phyloP scores from a whole-genome alignment of 495 filamentous ascomycete genomes.

The Hypoxylon rickii region DNA sequence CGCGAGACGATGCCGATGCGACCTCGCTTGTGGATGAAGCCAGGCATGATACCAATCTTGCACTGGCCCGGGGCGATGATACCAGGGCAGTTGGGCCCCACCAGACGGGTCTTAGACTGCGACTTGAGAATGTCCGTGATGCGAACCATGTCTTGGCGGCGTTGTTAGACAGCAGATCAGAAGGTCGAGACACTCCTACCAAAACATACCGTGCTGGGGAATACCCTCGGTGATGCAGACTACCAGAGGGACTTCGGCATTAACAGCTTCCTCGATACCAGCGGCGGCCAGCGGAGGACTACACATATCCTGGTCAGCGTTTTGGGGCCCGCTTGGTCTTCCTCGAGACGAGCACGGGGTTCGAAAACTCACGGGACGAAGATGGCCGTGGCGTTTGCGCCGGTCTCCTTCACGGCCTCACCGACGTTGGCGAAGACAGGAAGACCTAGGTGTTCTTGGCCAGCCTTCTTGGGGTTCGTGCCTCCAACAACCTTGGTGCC shows the following conservation, averaged over 20 bases:
- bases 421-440: constrained; percentile 90
- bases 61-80: constrained; percentile 98
- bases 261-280: constrained; percentile 96
- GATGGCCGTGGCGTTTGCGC: constrained; percentile 89
- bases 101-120: constrained; percentile 92
- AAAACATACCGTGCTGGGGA: constrained; percentile 82
- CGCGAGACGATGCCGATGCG: constrained; percentile 98
- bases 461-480: constrained; percentile 98
- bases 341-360: constrained; percentile 9
- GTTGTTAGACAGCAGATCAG: not conserved
- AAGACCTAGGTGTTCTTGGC: constrained; percentile 81
- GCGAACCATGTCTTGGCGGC: constrained; percentile 86
- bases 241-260: constrained; percentile 86
- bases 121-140: constrained; percentile 98
- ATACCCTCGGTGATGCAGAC: constrained; percentile 99
- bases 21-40: constrained; percentile 99
- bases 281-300: constrained; percentile 89
- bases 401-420: constrained; percentile 89
- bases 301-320: constrained; percentile 1
- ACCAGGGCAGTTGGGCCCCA: constrained; percentile 98
- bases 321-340: not conserved
- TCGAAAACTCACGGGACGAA: constrained; percentile 81
- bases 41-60: constrained; percentile 99
- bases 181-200: not conserved
- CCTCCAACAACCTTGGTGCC: constrained; percentile 97